Evolutionary conservation across 1,139 yeast species (phyloP).

Genomic region (Starmera stellimalicola): DNA sequence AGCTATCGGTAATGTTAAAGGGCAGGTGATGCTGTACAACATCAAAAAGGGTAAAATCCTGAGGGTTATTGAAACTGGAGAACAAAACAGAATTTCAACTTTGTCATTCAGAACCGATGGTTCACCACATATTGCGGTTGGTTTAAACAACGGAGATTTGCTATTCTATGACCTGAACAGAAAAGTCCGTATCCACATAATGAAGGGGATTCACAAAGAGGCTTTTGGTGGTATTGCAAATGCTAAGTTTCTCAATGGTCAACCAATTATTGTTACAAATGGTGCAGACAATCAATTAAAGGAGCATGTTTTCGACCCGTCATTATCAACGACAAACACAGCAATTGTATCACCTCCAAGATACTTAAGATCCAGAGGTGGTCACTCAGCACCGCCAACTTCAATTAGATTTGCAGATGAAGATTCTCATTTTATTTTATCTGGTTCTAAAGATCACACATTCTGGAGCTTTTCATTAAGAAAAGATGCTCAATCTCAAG

Average conservation of each 20-base stretch:
- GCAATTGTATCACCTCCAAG: constrained; percentile 81
- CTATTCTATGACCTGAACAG: constrained; percentile 76
- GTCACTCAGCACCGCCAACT: constrained; percentile 89
- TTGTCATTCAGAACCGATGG: constrained; percentile 92
- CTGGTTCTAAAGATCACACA: constrained; percentile 81
- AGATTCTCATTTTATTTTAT: constrained; percentile 72
- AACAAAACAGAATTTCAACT: constrained; percentile 39
- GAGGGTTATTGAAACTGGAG: constrained; percentile 51
- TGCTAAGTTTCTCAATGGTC: constrained; percentile 78
- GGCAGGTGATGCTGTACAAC: constrained; percentile 59
- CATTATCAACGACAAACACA: constrained; percentile 37
- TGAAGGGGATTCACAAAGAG: constrained; percentile 67
- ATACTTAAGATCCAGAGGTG: constrained; percentile 87
- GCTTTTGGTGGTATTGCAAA: constrained; percentile 73
- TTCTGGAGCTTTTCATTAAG: constrained; percentile 89
- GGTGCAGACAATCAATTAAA: constrained; percentile 89
- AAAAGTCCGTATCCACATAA: constrained; percentile 62
- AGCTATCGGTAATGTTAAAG: constrained; percentile 69
- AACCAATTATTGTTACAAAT: constrained; percentile 81
- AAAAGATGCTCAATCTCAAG: constrained; percentile 95
- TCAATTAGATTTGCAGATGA: constrained; percentile 69
- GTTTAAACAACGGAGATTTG: constrained; percentile 72
- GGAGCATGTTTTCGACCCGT: constrained; percentile 91
- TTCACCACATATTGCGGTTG: constrained; percentile 72
- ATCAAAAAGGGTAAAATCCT: constrained; percentile 55